Base-by-base conservation (phyloP, 2,329 filamentous ascomycete genomes). In the Apiospora malaysiana region DNA sequence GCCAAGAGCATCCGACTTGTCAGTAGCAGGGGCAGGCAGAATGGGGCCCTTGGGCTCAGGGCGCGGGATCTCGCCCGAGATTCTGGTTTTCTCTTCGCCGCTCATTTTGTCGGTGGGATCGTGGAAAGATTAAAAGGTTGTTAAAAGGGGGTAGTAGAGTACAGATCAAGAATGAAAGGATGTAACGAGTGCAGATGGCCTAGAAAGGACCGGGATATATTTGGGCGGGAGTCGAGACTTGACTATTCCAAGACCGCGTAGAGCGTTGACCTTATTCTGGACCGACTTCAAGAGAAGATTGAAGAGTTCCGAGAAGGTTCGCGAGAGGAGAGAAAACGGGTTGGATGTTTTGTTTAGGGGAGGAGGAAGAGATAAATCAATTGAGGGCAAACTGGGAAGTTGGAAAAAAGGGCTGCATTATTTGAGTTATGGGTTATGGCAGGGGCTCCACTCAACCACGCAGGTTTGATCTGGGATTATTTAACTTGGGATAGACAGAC, bases 11-110 rank as follows among this genome's bases (percentile, higher is more conserved):
- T 63, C 68, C 25, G 49, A 47, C 87, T 95, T 95, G 81, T 95
- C 91, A 70, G 86, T 84, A 32, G 90, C 88, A 32, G 92, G 92
- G 14, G 92, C 94, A 42, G 95, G 95, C 79, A 98, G 87, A 71
- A 94, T 86, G 59, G 86, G 89, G 78, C 83, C 83, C 75, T 84
- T 85, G 74, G 85, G 82, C 74, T 91, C 88, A 69, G 82, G 77
- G 82, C 92, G 89, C 71, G 89, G 85, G 77, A 88, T 85, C 82
- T 97, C 95, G 82, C 93, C 93, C 66, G 94, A 97, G 78, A 91
- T 87, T 80, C 95, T 92, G 77, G 88, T 91, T 85, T 97, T 98
- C 83, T 97, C 93, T 80, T 93, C 92, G 78, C 85, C 84, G 74
- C 83, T 87, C 90, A 92, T 92, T 73, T 81, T 84, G 79, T 73